These are phyloP conservation scores for Lactarius pseudohatsudake DNA, from an alignment of 768 basidiomycete genomes.

Conservation along the genomic window DNA sequence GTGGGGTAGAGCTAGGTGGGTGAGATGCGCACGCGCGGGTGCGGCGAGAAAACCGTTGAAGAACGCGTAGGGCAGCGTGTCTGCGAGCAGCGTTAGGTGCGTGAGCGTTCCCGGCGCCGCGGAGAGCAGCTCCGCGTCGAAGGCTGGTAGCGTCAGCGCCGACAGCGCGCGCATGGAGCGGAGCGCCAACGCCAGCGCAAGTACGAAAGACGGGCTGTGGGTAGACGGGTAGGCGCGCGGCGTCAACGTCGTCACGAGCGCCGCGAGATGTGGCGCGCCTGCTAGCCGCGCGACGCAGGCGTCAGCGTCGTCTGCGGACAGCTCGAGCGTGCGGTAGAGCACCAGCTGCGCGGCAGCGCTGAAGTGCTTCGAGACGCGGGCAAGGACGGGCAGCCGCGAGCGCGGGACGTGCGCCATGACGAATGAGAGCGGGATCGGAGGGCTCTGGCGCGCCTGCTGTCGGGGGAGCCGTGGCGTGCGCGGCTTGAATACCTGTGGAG, in stretches of 20 bases:
- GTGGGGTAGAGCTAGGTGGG: slow-evolving; percentile 13
- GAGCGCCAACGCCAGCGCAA: slow-evolving; percentile 36
- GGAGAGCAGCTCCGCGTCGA: slow-evolving; percentile 32
- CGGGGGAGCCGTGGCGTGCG: no score
- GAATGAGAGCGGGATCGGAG: slow-evolving; percentile 21
- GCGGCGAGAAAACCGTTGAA: slow-evolving; percentile 32
- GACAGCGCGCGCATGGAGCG: slow-evolving; percentile 35
- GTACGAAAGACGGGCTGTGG: slow-evolving; percentile 23
- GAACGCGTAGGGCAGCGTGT: slow-evolving; percentile 31
- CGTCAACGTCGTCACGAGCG: slow-evolving; percentile 32
- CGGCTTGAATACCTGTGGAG: background rate
- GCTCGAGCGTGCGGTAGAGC: slow-evolving; percentile 34
- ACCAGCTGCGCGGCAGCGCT: slow-evolving; percentile 28
- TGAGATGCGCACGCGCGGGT: slow-evolving; percentile 31
- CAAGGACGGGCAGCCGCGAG: slow-evolving; percentile 30
- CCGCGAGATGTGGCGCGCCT: slow-evolving; percentile 30
- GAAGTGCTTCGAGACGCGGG: slow-evolving; percentile 33
- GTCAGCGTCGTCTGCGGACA: slow-evolving; percentile 20
- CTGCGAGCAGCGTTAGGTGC: slow-evolving; percentile 31
- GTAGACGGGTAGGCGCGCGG: slow-evolving; percentile 23
- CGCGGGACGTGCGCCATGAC: slow-evolving; percentile 30
- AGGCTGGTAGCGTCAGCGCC: slow-evolving; percentile 33
- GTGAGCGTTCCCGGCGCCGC: slow-evolving; percentile 31
- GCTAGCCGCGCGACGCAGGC: slow-evolving; percentile 35
- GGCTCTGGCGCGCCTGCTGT: slow-evolving; percentile 16